These are phyloP conservation scores for Mucor piriformis DNA, from an alignment of 371 early-diverging fungal species.

Conservation along the genomic window DNA sequence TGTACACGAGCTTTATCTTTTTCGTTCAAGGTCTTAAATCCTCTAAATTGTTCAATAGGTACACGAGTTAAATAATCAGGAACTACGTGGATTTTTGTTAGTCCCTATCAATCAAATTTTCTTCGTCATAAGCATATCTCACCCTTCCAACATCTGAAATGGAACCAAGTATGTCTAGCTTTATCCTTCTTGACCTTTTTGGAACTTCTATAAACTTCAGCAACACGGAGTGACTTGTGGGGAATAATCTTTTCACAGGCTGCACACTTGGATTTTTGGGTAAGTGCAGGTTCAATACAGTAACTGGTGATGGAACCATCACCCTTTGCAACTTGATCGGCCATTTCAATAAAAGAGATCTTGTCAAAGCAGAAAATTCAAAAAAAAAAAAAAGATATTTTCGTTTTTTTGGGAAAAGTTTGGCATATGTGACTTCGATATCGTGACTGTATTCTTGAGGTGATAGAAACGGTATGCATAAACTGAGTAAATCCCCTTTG, in stretches of 20 bases:
- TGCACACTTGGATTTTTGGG: conserved; percentile 47
- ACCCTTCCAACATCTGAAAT: conserved; percentile 63
- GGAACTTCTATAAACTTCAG: conserved; percentile 52
- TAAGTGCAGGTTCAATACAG: conserved; percentile 56
- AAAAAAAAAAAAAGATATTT: not conserved
- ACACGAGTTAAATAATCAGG: conserved; percentile 36
- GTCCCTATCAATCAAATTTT: no score
- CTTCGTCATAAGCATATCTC: no score
- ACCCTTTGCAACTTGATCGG: conserved; percentile 13
- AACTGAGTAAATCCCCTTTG: no score
- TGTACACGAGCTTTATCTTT: conserved; percentile 54
- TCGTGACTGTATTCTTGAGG: no score
- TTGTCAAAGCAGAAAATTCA: not conserved
- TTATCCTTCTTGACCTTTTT: conserved; percentile 59
- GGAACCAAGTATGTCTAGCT: conserved; percentile 60
- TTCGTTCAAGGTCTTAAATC: conserved; percentile 36
- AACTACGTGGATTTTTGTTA: no score
- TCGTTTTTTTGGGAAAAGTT: no score
- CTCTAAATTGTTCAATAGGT: conserved; percentile 46
- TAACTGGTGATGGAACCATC: conserved; percentile 46
- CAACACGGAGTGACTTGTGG: conserved; percentile 54
- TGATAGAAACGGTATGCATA: no score
- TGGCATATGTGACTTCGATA: no score
- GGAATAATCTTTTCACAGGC: conserved; percentile 52
- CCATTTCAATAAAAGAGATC: conserved; percentile 6